A percentile compares a stretch with the other conserved stretches of the same genome.
Conservation (phyloP, 2,329 filamentous ascomycete species). For the Metarhizium humberi region DNA sequence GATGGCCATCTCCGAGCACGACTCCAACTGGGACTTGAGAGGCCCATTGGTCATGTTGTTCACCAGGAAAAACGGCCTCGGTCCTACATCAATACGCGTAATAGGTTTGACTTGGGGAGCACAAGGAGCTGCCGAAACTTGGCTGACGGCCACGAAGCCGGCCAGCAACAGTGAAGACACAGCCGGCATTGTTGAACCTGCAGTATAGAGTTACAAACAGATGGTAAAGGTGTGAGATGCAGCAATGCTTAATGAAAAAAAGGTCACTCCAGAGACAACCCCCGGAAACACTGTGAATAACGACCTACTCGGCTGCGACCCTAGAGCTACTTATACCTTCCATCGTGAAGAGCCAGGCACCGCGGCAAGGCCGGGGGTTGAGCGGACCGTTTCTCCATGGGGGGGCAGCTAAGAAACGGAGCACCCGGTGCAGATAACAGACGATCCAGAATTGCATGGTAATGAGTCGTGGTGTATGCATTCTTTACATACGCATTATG, state of each 20-base stretch:
- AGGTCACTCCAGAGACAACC: neutral
- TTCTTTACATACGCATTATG: too few relatives aligned
- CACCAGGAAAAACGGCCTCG: constrained; percentile 55
- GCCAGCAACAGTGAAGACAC: constrained; percentile 18
- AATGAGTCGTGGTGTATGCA: too few relatives aligned
- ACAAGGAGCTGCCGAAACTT: constrained; percentile 18
- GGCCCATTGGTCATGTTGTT: constrained; percentile 51
- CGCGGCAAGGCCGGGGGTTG: too few relatives aligned
- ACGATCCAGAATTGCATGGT: too few relatives aligned
- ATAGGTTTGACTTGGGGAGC: constrained; percentile 22
- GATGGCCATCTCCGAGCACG: constrained; percentile 46
- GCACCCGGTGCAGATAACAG: too few relatives aligned
- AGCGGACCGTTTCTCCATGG: too few relatives aligned
- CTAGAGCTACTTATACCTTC: too few relatives aligned
- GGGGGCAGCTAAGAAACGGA: too few relatives aligned
- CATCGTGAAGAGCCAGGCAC: too few relatives aligned
- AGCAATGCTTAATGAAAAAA: neutral
- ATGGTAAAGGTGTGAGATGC: neutral
- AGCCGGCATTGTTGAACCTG: constrained; percentile 19
- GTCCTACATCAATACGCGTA: constrained; percentile 47
- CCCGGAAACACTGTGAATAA: too few relatives aligned
- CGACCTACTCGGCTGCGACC: too few relatives aligned
- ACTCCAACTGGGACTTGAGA: constrained; percentile 49
- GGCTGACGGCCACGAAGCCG: constrained; percentile 19
- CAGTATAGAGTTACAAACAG: neutral